Percentiles rank a stretch among this genome's conserved stretches.
These are phyloP conservation scores for Taphrina confusa DNA, from an alignment of 1,139 yeast species.

Conservation along the genomic window DNA sequence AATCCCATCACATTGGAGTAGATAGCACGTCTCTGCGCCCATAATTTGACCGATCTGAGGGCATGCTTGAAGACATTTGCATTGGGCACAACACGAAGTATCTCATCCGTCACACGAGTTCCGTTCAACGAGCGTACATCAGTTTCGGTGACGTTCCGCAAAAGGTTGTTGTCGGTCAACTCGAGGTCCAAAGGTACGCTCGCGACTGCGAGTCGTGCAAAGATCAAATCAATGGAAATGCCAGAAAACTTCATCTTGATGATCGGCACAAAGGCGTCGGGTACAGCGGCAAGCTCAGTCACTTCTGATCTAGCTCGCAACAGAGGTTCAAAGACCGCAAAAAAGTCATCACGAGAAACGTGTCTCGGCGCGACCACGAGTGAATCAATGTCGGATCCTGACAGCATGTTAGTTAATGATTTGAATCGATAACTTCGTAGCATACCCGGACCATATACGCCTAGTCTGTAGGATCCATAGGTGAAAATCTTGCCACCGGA, in stretches of 20 bases:
- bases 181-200: constrained; percentile 75
- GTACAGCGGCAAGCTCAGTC: constrained; percentile 87
- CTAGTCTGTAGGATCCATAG: constrained; percentile 88
- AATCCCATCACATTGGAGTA: constrained; percentile 94
- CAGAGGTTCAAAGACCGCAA: constrained; percentile 69
- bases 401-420: not conserved
- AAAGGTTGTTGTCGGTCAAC: constrained; percentile 77
- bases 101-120: constrained; percentile 95
- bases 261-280: constrained; percentile 96
- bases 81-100: constrained; percentile 82
- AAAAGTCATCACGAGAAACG: constrained; percentile 86
- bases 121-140: constrained; percentile 90
- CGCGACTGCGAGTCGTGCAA: constrained; percentile 77
- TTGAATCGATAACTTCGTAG: not conserved
- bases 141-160: constrained; percentile 83
- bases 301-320: constrained; percentile 71
- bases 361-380: constrained; percentile 94
- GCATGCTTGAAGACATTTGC: constrained; percentile 93
- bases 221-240: constrained; percentile 84
- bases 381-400: constrained; percentile 94
- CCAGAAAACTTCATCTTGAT: constrained; percentile 85
- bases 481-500: constrained; percentile 97
- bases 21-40: constrained; percentile 95
- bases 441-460: constrained; percentile 81
- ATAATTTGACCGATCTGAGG: constrained; percentile 82